These are phyloP conservation scores for Calocybe indica DNA, from an alignment of 768 basidiomycete genomes.

Conservation along the genomic window DNA sequence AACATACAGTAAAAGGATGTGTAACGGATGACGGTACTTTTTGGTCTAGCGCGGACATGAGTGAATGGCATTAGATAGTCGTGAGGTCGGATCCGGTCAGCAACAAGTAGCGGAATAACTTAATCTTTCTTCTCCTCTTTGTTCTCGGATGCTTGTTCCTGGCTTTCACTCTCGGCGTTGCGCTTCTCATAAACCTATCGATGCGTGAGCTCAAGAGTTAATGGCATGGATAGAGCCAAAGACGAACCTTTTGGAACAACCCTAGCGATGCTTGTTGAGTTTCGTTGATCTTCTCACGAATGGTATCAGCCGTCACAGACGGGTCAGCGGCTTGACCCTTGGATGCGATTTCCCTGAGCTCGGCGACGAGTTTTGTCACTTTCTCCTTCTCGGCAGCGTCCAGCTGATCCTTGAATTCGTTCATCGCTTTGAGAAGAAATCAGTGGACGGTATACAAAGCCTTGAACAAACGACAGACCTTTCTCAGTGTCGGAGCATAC, in stretches of 20 bases:
- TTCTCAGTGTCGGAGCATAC: slow-evolving; percentile 95
- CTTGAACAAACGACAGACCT: slow-evolving; percentile 36
- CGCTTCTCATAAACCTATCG: slow-evolving; percentile 82
- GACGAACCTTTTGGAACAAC: slow-evolving; percentile 85
- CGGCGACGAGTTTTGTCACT: slow-evolving; percentile 78
- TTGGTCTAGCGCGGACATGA: no score
- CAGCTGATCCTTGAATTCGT: slow-evolving; percentile 96
- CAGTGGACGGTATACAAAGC: slow-evolving; percentile 3
- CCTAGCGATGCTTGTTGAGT: slow-evolving; percentile 93
- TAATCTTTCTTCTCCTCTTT: slow-evolving; percentile 88
- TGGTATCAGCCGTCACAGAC: slow-evolving; percentile 74
- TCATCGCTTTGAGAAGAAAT: slow-evolving; percentile 56
- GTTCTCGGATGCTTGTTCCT: slow-evolving; percentile 36
- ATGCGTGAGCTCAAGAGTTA: background rate
- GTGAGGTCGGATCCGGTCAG: no score
- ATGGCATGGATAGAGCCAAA: background rate
- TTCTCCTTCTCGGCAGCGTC: slow-evolving; percentile 91
- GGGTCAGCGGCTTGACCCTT: slow-evolving; percentile 89
- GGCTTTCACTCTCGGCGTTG: slow-evolving; percentile 58
- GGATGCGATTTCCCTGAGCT: slow-evolving; percentile 82
- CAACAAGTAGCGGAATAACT: slow-evolving; percentile 9
- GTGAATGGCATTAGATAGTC: no score
- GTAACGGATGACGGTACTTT: no score
- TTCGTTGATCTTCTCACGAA: slow-evolving; percentile 90
- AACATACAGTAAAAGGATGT: no score